Percentiles rank a stretch among this genome's conserved stretches.
These are phyloP conservation scores for Taphrina sp. DNA, from an alignment of 1,139 yeast species.

Conservation along the genomic window DNA sequence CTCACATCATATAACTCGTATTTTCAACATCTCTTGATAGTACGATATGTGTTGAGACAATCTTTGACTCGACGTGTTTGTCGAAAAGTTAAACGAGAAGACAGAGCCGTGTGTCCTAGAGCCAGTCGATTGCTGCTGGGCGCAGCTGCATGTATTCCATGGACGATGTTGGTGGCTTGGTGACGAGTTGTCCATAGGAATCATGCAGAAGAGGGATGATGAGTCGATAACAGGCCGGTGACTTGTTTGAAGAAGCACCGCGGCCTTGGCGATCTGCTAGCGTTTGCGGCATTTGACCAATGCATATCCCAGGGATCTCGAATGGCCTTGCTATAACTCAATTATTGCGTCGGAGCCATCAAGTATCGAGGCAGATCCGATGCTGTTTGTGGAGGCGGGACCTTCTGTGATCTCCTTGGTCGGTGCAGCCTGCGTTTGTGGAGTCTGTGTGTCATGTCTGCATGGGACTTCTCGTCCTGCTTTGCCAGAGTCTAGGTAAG, in stretches of 20 bases:
- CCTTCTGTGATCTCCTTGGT: background rate
- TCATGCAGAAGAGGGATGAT: slow-evolving; percentile 15
- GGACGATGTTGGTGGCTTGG: slow-evolving; percentile 3
- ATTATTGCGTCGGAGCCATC: slow-evolving; percentile 7
- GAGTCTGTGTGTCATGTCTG: background rate
- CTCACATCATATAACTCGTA: too few species aligned
- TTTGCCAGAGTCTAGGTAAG: background rate
- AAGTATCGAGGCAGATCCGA: slow-evolving; percentile 15
- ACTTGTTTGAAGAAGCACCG: slow-evolving; percentile 13
- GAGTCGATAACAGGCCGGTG: slow-evolving; percentile 8
- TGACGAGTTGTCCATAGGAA: slow-evolving; percentile 4
- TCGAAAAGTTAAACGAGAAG: too few species aligned
- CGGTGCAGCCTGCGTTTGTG: too few species aligned
- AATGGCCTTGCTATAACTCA: slow-evolving; percentile 13
- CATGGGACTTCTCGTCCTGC: background rate
- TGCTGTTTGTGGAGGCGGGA: background rate
- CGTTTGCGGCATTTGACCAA: slow-evolving; percentile 15
- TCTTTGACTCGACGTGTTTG: too few species aligned
- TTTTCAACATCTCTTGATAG: too few species aligned
- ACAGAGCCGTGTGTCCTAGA: too few species aligned
- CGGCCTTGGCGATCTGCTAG: slow-evolving; percentile 8
- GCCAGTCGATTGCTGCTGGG: too few species aligned
- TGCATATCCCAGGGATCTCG: slow-evolving; percentile 1
- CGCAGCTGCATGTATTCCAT: slow-evolving; percentile 1
- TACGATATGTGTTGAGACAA: too few species aligned